Evolutionary conservation across 108 stramenopile genomes (phyloP), one percentile per base, ranked within the genome.

Genomic region (Cyclotella kingstonii): DNA sequence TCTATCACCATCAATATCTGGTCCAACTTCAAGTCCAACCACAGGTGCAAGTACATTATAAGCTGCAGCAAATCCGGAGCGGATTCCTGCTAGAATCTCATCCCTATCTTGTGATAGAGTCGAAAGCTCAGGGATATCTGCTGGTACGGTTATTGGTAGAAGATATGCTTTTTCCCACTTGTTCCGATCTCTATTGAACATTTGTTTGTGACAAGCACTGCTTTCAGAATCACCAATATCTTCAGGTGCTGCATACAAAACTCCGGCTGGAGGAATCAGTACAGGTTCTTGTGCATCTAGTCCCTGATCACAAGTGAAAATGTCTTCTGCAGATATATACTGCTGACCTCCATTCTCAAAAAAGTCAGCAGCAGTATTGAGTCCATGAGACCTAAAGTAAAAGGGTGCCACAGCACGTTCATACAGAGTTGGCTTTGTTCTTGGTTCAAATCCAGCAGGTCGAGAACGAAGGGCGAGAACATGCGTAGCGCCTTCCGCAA

Each of bases 271-370:
- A 40, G 91, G 91, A 8, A 93, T 82, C 11, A 57, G 55, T 8
- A 90, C 62, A 0, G 72, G 63, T 8, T 62, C 77, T 29, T 44
- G 58, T 26, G 71, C 56, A 27, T 46, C 45, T 21, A 64, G 63
- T 12, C 74, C 90, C 42, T 86, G 70, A 51, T 87, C 77, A 18
- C 86, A 73, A 21, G 81, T 84, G 31, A 91, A 63, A 12, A 86
- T 48, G 55, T 93, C 91, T 70, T 93, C 91, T 3, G 82, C 68
- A 54, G 87, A 93, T 5, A 87, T 49, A 52, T 85, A 93, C 59
- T 86, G 87, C 55, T 93, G 91, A 17, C 91, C 91, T 5, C 91
- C 91, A 17, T 58, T 62, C 51, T 82, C 71, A 56, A 89, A 93
- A 51, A 80, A 93, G 23, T 82, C 49, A 18, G 87, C 84, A 2